A percentile compares a stretch with the other conserved stretches of the same genome.
Conservation (phyloP, 2,329 filamentous ascomycete genomes). For the Cyclaneusma minus region DNA sequence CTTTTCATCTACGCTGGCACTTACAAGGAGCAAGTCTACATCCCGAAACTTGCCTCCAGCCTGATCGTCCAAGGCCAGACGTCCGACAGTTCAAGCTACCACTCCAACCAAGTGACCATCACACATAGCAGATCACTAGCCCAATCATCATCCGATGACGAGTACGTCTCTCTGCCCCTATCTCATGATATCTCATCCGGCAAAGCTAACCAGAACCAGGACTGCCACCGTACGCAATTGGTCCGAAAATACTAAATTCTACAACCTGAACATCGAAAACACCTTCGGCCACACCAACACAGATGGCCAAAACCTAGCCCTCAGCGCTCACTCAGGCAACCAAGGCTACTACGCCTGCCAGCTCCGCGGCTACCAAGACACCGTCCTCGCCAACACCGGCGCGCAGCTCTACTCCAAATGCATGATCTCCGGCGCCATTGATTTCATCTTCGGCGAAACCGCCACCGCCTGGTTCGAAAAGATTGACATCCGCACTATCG, state of each 20-base stretch:
- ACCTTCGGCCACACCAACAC: constrained; percentile 24
- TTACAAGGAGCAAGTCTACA: constrained; percentile 35
- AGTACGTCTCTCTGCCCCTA: too few relatives aligned
- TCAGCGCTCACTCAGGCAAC: constrained; percentile 28
- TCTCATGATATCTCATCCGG: too few relatives aligned
- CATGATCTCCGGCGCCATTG: constrained; percentile 38
- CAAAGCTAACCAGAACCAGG: too few relatives aligned
- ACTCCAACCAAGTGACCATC: constrained; percentile 30
- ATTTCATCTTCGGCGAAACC: constrained; percentile 39
- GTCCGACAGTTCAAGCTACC: constrained; percentile 25
- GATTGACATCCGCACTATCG: constrained; percentile 24
- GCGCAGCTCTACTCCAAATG: constrained; percentile 35
- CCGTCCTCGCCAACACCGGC: constrained; percentile 29
- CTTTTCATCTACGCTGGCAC: constrained; percentile 37
- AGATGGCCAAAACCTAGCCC: constrained; percentile 31
- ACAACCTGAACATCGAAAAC: constrained; percentile 39
- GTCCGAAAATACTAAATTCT: constrained; percentile 25
- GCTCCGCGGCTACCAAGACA: constrained; percentile 38
- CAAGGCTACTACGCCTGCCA: constrained; percentile 38
- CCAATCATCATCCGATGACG: constrained; percentile 23
- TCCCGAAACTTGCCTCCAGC: constrained; percentile 26
- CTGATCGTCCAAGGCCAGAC: constrained; percentile 36
- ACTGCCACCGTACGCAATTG: constrained; percentile 2
- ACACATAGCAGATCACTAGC: constrained; percentile 21
- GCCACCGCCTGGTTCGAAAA: constrained; percentile 32